phyloP scores from a whole-genome alignment of 371 early-diverging fungal genomes.

The Apophysomyces elegans region DNA sequence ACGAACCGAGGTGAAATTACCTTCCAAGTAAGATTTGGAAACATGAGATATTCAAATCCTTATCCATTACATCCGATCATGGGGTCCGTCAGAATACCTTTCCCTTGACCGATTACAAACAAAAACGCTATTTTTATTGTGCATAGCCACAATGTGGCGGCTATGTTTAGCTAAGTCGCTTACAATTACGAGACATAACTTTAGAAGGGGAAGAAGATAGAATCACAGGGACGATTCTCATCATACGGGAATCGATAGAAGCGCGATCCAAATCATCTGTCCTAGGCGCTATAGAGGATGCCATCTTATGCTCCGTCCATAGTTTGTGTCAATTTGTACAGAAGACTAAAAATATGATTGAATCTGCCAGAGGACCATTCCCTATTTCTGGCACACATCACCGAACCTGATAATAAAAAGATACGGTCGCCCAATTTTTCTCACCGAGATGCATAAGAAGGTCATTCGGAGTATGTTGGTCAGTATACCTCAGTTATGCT shows the following conservation, averaged over 20 bases:
- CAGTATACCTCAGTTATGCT: too few relatives aligned
- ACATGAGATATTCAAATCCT: background rate
- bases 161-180: background rate
- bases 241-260: background rate
- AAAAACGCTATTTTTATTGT: background rate
- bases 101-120: background rate
- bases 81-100: background rate
- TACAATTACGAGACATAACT: background rate
- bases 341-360: background rate
- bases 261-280: background rate
- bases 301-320: background rate
- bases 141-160: background rate
- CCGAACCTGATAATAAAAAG: background rate
- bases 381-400: constrained; percentile 1
- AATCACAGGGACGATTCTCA: background rate
- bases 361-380: background rate
- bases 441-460: too few relatives aligned
- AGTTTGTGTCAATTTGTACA: background rate
- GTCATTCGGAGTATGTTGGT: too few relatives aligned
- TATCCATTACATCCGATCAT: background rate
- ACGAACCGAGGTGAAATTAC: background rate
- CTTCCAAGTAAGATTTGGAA: background rate
- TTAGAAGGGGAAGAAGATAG: background rate
- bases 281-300: background rate
- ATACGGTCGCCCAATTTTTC: too few relatives aligned